phyloP scores from a whole-genome alignment of 345 rosid genomes.

The Euclidium syriacum region DNA sequence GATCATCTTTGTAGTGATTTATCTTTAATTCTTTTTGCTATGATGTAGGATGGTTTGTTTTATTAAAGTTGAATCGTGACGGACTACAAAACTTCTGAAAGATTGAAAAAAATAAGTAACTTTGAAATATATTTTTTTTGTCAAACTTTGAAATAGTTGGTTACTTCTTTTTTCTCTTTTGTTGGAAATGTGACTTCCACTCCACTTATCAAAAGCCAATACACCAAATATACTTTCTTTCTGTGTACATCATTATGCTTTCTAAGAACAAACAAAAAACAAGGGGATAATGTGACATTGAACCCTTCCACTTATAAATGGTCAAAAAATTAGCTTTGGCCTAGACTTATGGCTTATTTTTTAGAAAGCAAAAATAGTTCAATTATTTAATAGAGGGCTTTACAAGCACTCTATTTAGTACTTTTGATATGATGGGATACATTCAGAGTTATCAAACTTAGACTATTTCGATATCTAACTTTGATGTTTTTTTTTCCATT shows the following conservation, averaged over 20 bases:
- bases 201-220: slow-evolving; percentile 27
- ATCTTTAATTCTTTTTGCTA: not conserved
- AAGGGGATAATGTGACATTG: not conserved
- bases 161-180: slow-evolving; percentile 8
- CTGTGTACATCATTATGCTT: slow-evolving; percentile 18
- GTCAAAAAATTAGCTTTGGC: slow-evolving; percentile 17
- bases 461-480: too few species aligned
- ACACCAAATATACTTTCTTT: slow-evolving; percentile 19
- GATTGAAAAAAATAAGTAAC: not conserved
- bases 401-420: too few species aligned
- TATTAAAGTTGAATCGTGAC: not conserved
- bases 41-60: not conserved
- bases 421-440: too few species aligned
- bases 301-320: slow-evolving; percentile 16
- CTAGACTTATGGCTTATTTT: too few species aligned
- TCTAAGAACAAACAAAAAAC: not conserved
- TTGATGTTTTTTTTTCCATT: too few species aligned
- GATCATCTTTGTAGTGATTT: not conserved
- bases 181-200: slow-evolving; percentile 36
- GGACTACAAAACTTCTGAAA: slow-evolving; percentile 3
- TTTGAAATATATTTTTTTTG: too few species aligned
- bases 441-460: too few species aligned
- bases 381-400: too few species aligned
- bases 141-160: not conserved
- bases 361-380: too few species aligned